A percentile compares a stretch with the other conserved stretches of the same genome.
Conservation (phyloP, 2,329 filamentous ascomycete species). For the Claviceps sp. region DNA sequence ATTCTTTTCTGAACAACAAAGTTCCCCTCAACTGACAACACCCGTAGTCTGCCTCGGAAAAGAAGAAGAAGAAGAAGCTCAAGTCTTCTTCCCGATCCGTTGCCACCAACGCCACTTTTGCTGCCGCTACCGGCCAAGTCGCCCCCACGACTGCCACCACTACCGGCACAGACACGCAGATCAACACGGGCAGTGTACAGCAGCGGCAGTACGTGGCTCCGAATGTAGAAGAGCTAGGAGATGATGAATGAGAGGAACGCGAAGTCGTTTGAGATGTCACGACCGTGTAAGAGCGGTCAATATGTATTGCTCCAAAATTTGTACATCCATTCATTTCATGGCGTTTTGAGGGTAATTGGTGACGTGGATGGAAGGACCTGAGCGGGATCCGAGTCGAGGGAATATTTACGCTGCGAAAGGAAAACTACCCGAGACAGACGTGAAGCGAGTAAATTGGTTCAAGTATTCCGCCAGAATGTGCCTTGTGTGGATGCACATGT, state of each 20-base stretch:
- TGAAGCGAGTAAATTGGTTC: too few species aligned
- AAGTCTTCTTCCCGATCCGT: slow-evolving; percentile 23
- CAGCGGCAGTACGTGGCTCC: slow-evolving; percentile 36
- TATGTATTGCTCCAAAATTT: too few species aligned
- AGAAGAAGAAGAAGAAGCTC: slow-evolving; percentile 44
- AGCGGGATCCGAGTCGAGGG: too few species aligned
- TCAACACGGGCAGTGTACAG: slow-evolving; percentile 29
- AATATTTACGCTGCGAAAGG: too few species aligned
- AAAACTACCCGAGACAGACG: too few species aligned
- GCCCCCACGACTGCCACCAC: slow-evolving; percentile 40
- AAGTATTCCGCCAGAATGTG: too few species aligned
- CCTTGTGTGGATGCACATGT: too few species aligned
- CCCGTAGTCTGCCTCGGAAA: slow-evolving; percentile 10
- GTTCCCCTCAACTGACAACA: not conserved
- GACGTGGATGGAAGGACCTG: too few species aligned
- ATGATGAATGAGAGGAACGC: slow-evolving; percentile 29
- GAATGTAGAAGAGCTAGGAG: slow-evolving; percentile 37
- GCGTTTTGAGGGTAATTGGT: too few species aligned
- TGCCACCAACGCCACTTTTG: slow-evolving; percentile 29
- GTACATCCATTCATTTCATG: too few species aligned
- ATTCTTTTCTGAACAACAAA: too few species aligned
- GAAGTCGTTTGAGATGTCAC: not conserved
- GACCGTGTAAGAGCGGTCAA: too few species aligned
- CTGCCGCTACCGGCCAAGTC: slow-evolving; percentile 38
- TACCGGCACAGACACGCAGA: slow-evolving; percentile 41